phyloP scores from a whole-genome alignment of 2,329 filamentous ascomycete genomes.

The Stenocarpella maydis region DNA sequence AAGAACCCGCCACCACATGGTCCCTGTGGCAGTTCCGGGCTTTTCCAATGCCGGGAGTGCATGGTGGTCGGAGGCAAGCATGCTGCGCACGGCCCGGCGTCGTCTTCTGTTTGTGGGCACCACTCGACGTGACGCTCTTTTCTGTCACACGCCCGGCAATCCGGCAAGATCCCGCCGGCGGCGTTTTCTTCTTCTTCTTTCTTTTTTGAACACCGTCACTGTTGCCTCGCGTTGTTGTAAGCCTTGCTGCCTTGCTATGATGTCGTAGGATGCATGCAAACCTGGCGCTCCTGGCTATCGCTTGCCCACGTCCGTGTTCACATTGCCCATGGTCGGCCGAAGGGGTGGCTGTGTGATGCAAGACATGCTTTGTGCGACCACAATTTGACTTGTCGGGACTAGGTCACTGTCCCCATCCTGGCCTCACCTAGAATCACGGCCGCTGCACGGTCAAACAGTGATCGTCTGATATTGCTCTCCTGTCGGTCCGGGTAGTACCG shows the following conservation, averaged over 20 bases:
- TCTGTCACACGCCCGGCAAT: too few species aligned
- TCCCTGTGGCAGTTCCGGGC: too few species aligned
- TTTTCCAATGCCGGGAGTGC: not conserved
- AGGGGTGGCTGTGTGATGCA: not conserved
- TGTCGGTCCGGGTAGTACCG: not conserved
- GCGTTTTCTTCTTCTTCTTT: too few species aligned
- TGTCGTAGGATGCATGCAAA: not conserved
- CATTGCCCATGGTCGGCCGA: not conserved
- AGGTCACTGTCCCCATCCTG: not conserved
- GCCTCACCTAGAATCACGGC: not conserved
- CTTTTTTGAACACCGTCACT: not conserved
- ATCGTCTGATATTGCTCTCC: not conserved
- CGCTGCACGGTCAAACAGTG: not conserved
- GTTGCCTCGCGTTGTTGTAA: not conserved
- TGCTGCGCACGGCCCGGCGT: not conserved
- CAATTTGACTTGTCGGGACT: not conserved
- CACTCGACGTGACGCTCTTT: not conserved
- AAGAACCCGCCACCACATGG: not conserved
- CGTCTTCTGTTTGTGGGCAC: too few species aligned
- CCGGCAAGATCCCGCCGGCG: not conserved
- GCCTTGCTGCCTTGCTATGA: not conserved
- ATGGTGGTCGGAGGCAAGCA: not conserved
- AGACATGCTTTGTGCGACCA: slow-evolving; percentile 7
- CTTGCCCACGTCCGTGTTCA: not conserved
- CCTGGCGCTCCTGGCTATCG: not conserved